Evolutionary conservation across 768 basidiomycete genomes (phyloP), one percentile per base, ranked within the genome.

Genomic region (Steccherinum ochraceum): DNA sequence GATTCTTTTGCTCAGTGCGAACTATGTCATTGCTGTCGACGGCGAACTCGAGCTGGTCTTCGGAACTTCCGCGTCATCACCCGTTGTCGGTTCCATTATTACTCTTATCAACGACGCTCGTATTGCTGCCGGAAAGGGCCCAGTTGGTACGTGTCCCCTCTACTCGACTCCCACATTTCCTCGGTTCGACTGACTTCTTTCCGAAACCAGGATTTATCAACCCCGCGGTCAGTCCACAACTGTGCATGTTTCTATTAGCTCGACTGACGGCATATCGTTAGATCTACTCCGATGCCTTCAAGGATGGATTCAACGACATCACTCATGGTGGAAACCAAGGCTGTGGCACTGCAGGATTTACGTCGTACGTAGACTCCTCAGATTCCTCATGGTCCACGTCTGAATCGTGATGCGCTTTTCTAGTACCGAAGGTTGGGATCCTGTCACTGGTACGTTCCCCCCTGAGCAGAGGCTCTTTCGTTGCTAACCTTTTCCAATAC

Each of bases 221-320:
- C 59, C 85, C 85, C 27, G 81, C 83, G 25, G 84, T 81, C 64
- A 16, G 73, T 50, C 2, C 4, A 19, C 3, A 30, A 20, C 11
- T 39, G 41, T 43, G n/a, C n/a, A n/a, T 21, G 12, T 16, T 18
- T 40, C 18, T 49, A 18, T 35, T 1, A 4, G 26, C n/a, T 5
- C 24, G 18, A 13, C 24, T 35, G 21, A 24, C 20, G 10, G 12
- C 12, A 11, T 41, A 24, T 4, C 24, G 24, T 23, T 5, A 59
- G 61, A 52, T 62, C 47, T 62, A 62, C 49, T 59, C 58, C 12
- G 12, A 45, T 16, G n/a, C 5, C 0, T 56, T 58, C 51, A 46
- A 40, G 21, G 23, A 40, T 24, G 56, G 52, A 25, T 64, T 69
- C 51, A 69, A 65, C 50, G 69, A 72, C 45, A 64, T 71, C 24